Evolutionary conservation across 1,139 yeast species (phyloP).

Genomic region (Yamadazyma blattariae): DNA sequence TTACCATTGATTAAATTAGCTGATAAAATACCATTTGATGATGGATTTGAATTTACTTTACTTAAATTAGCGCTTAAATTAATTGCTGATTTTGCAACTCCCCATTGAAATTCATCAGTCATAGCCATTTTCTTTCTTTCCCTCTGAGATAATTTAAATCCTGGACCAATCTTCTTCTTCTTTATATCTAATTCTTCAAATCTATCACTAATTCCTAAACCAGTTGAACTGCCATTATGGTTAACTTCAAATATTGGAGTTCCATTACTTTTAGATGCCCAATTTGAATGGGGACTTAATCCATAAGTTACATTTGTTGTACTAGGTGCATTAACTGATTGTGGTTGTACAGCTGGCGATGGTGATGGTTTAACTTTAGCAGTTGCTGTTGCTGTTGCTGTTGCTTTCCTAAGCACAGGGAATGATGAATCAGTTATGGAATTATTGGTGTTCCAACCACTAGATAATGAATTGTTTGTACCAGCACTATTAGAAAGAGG

Average conservation of each 20-base stretch:
- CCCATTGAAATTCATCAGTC: slow-evolving; percentile 2
- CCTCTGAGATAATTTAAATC: slow-evolving; percentile 46
- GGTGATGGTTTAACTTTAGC: slow-evolving; percentile 1
- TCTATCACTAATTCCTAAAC: neutral
- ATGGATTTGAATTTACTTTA: neutral
- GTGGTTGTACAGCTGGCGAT: neutral
- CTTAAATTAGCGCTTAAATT: too few relatives aligned
- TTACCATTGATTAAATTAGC: neutral
- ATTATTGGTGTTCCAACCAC: neutral
- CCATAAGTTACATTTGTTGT: slow-evolving; percentile 10
- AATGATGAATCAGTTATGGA: slow-evolving; percentile 1
- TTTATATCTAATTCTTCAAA: slow-evolving; percentile 9
- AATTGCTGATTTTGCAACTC: slow-evolving; percentile 1
- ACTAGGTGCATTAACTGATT: neutral
- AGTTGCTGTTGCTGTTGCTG: slow-evolving; percentile 1
- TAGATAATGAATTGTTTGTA: neutral
- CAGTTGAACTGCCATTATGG: slow-evolving; percentile 1
- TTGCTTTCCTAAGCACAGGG: slow-evolving; percentile 5
- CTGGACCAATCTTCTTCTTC: slow-evolving; percentile 36
- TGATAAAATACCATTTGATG: neutral
- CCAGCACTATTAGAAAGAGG: too few relatives aligned
- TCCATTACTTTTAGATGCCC: slow-evolving; percentile 25
- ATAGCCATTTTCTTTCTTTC: slow-evolving; percentile 41
- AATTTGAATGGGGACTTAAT: slow-evolving; percentile 29
- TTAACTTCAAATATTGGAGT: slow-evolving; percentile 12